These are phyloP conservation scores for Hemisphaericaspora xylanilytica DNA, from an alignment of 1,139 yeast genomes.

Conservation along the genomic window DNA sequence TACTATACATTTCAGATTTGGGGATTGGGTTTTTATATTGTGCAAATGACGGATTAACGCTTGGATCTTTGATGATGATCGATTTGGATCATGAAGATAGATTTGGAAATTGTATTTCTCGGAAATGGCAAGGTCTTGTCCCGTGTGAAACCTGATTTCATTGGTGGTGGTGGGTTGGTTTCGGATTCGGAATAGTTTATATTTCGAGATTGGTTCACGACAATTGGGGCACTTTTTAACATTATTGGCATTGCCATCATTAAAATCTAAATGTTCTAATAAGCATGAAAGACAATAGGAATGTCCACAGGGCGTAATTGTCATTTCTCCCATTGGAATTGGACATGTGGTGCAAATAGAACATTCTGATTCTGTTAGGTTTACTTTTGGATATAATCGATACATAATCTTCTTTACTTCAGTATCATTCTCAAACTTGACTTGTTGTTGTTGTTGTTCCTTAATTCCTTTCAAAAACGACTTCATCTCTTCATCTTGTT, in stretches of 20 bases:
- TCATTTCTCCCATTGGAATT: constrained; percentile 53
- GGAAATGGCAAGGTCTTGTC: constrained; percentile 13
- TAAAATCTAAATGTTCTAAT: constrained; percentile 63
- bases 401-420: constrained; percentile 31
- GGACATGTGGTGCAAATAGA: constrained; percentile 76
- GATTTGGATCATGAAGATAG: constrained; percentile 48
- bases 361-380: constrained; percentile 65
- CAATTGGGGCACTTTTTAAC: constrained; percentile 61
- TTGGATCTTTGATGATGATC: constrained; percentile 69
- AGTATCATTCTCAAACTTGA: constrained; percentile 35
- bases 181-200: constrained; percentile 41
- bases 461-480: constrained; percentile 17
- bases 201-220: constrained; percentile 41
- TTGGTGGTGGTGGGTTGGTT: constrained; percentile 27
- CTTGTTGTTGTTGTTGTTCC: constrained; percentile 17
- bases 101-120: constrained; percentile 30
- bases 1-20: constrained; percentile 76
- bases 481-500: constrained; percentile 15
- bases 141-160: constrained; percentile 35
- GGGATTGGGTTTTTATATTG: constrained; percentile 49
- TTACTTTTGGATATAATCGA: constrained; percentile 21
- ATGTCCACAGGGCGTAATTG: constrained; percentile 80
- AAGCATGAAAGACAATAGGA: constrained; percentile 73
- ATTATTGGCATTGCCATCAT: constrained; percentile 28
- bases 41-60: constrained; percentile 64